These are phyloP conservation scores for Boletus rufocinnamomeus DNA, from an alignment of 768 basidiomycete genomes.

Conservation along the genomic window DNA sequence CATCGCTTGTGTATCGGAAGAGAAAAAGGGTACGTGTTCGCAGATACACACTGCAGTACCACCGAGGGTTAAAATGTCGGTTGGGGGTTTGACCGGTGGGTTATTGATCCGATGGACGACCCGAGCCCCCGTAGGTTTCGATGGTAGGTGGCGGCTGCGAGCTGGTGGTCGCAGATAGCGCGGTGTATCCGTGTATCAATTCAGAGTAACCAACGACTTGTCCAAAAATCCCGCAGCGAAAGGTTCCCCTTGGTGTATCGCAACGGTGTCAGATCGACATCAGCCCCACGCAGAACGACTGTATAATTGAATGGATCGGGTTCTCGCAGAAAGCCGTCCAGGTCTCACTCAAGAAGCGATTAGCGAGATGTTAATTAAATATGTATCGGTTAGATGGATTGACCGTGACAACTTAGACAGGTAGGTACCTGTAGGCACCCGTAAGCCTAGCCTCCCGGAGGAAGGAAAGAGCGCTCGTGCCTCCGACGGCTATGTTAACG, in stretches of 20 bases:
- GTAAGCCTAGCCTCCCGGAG: neutral
- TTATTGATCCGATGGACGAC: neutral
- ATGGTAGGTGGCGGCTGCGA: no score
- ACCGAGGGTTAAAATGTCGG: no score
- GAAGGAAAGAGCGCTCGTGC: neutral
- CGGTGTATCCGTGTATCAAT: neutral
- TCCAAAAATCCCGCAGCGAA: no score
- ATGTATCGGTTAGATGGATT: neutral
- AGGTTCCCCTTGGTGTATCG: neutral
- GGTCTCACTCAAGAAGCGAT: neutral
- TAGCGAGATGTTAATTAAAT: neutral
- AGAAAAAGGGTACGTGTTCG: neutral
- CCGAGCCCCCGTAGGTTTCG: neutral
- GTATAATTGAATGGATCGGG: neutral
- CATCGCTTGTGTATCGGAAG: neutral
- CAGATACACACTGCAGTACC: neutral
- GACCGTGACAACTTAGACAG: neutral
- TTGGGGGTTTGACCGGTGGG: neutral
- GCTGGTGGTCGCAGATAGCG: neutral
- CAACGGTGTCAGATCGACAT: neutral
- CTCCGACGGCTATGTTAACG: neutral
- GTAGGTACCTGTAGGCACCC: neutral
- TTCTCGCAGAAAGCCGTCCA: neutral
- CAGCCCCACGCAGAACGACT: neutral
- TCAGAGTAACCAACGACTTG: neutral